phyloP scores from a whole-genome alignment of 768 basidiomycete genomes.

The Thelephora ganbajun region DNA sequence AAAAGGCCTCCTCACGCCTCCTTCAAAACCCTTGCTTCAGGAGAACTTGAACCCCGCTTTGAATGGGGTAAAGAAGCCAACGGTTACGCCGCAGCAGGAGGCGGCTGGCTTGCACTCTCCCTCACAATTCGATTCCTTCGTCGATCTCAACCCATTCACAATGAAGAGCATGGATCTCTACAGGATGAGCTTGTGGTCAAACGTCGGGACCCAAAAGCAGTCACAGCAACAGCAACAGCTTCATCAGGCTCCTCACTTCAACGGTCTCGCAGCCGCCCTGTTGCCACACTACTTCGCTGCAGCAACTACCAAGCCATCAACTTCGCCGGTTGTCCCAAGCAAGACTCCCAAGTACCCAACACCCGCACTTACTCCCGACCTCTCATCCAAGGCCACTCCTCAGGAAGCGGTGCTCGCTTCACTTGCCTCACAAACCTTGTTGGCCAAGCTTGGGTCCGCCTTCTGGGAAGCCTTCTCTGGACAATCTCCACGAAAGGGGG shows the following conservation, averaged over 20 bases:
- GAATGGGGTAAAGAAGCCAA: slow-evolving; percentile 22
- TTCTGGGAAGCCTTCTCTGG: slow-evolving; percentile 90
- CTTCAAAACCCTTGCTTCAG: slow-evolving; percentile 23
- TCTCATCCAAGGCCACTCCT: slow-evolving; percentile 15
- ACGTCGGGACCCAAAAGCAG: slow-evolving; percentile 68
- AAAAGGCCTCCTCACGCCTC: slow-evolving; percentile 7
- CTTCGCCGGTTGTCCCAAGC: slow-evolving; percentile 14
- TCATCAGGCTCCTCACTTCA: slow-evolving; percentile 10
- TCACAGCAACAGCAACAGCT: slow-evolving; percentile 22
- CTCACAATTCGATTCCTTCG: slow-evolving; percentile 54
- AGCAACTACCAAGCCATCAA: slow-evolving; percentile 6
- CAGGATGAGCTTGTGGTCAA: slow-evolving; percentile 86
- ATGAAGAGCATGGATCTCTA: slow-evolving; percentile 78
- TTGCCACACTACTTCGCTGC: slow-evolving; percentile 27
- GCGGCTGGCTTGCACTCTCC: slow-evolving; percentile 17
- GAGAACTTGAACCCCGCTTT: slow-evolving; percentile 73
- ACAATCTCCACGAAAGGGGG: slow-evolving; percentile 3
- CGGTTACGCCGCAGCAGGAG: slow-evolving; percentile 18
- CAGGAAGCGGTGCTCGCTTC: slow-evolving; percentile 48
- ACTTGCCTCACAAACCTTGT: slow-evolving; percentile 67
- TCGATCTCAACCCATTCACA: slow-evolving; percentile 72
- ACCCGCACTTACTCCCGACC: slow-evolving; percentile 28
- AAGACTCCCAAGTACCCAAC: slow-evolving; percentile 22
- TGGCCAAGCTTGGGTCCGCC: slow-evolving; percentile 54
- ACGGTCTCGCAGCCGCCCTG: slow-evolving; percentile 16